A percentile compares a stretch with the other conserved stretches of the same genome.
Evolutionary conservation across 257 asterid species (phyloP).

Genomic region (Handroanthus guayacan): DNA sequence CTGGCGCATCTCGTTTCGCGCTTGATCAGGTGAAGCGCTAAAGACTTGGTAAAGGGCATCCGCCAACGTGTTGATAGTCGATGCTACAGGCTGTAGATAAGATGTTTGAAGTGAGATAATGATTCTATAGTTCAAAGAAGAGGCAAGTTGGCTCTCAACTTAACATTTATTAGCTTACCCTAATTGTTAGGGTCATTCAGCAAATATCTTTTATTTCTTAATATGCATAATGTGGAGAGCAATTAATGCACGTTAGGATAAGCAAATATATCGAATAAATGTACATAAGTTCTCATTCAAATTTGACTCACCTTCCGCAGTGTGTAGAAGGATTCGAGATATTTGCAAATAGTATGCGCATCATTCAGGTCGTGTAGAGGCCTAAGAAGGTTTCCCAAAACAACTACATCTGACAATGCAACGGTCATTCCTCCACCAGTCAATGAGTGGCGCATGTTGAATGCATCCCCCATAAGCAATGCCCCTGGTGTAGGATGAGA

Average conservation of each 20-base stretch:
- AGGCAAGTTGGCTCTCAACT: not conserved
- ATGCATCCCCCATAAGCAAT: slow-evolving; percentile 49
- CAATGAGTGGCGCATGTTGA: slow-evolving; percentile 50
- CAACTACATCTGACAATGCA: slow-evolving; percentile 44
- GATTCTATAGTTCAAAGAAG: not conserved
- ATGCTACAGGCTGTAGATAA: slow-evolving; percentile 57
- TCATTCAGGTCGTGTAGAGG: slow-evolving; percentile 42
- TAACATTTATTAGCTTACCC: not conserved
- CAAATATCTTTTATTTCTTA: not conserved
- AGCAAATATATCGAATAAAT: not conserved
- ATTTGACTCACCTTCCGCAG: slow-evolving; percentile 45
- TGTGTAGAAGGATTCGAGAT: slow-evolving; percentile 45
- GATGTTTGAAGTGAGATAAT: slow-evolving; percentile 20
- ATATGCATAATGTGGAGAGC: not conserved
- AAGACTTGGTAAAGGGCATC: slow-evolving; percentile 62
- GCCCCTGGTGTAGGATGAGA: slow-evolving; percentile 51
- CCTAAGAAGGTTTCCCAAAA: slow-evolving; percentile 42
- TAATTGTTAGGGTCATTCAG: not conserved
- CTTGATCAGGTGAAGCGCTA: slow-evolving; percentile 56
- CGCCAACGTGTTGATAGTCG: slow-evolving; percentile 62
- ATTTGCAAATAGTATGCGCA: slow-evolving; percentile 39
- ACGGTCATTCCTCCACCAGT: slow-evolving; percentile 56
- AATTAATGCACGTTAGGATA: not conserved
- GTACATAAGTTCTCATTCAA: not conserved
- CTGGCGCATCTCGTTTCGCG: slow-evolving; percentile 58